phyloP scores from a whole-genome alignment of 257 asterid genomes.

The Phtheirospermum japonicum region DNA sequence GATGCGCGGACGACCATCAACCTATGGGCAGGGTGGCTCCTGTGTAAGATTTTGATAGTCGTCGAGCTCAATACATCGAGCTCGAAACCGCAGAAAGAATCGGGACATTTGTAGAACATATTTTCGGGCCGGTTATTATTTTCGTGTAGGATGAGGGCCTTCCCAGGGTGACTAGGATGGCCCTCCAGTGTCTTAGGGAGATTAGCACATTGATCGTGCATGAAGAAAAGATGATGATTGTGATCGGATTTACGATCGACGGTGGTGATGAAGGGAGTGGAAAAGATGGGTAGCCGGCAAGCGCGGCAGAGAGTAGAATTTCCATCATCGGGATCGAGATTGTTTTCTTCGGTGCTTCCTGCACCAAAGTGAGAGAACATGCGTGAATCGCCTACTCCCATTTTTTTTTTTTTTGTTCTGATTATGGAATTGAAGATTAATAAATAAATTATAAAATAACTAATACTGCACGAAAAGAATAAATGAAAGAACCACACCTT shows the following conservation, averaged over 20 bases:
- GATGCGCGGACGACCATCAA: not conserved
- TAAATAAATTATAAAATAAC: too few relatives aligned
- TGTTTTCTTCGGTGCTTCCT: conserved; percentile 2
- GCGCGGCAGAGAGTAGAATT: not conserved
- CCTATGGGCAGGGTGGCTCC: conserved; percentile 7
- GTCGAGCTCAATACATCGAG: not conserved
- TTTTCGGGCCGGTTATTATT: too few relatives aligned
- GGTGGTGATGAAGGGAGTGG: not conserved
- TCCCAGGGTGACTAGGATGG: not conserved
- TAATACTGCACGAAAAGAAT: too few relatives aligned
- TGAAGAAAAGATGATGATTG: not conserved
- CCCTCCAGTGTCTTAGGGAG: not conserved
- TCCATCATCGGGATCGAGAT: conserved; percentile 9
- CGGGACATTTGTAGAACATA: not conserved
- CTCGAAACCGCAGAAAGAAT: not conserved
- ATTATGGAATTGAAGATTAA: too few relatives aligned
- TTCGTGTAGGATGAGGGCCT: not conserved
- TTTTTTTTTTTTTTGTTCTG: too few relatives aligned
- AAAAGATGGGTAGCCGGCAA: conserved; percentile 21
- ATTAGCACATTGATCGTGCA: conserved; percentile 1
- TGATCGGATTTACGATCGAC: not conserved
- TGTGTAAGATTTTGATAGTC: conserved; percentile 3
- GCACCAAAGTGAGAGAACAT: too few relatives aligned
- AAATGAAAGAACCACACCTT: too few relatives aligned
- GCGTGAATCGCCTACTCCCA: too few relatives aligned